phyloP scores from a whole-genome alignment of 1,284 basidiomycete genomes.

The Neolentinus lepideus region DNA sequence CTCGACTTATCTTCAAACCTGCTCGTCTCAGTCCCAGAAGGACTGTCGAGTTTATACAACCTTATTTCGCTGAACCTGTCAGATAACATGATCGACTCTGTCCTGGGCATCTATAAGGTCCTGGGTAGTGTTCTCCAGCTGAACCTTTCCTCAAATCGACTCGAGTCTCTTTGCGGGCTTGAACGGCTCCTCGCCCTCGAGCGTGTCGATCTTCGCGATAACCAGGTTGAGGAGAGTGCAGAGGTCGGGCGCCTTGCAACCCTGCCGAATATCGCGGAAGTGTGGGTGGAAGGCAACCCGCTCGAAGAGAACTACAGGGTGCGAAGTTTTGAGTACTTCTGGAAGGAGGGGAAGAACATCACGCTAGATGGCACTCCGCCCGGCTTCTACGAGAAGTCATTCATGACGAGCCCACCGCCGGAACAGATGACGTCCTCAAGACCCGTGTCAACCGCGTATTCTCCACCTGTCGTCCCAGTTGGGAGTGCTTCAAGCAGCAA shows the following conservation, averaged over 20 bases:
- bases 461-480: slow-evolving; percentile 57
- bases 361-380: slow-evolving; percentile 70
- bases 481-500: slow-evolving; percentile 18
- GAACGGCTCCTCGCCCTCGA: slow-evolving; percentile 82
- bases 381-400: slow-evolving; percentile 72
- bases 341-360: slow-evolving; percentile 70
- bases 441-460: slow-evolving; percentile 36
- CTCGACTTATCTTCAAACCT: slow-evolving; percentile 90
- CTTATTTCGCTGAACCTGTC: slow-evolving; percentile 85
- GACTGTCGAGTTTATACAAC: slow-evolving; percentile 67
- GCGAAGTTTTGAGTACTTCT: slow-evolving; percentile 78
- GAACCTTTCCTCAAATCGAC: slow-evolving; percentile 80
- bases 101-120: slow-evolving; percentile 79
- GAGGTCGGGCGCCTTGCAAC: slow-evolving; percentile 84
- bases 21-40: slow-evolving; percentile 77
- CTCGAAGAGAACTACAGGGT: slow-evolving; percentile 74
- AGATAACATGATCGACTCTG: slow-evolving; percentile 95
- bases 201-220: slow-evolving; percentile 82
- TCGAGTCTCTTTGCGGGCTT: slow-evolving; percentile 90
- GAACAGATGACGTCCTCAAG: slow-evolving; percentile 47
- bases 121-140: slow-evolving; percentile 74
- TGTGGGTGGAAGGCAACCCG: slow-evolving; percentile 81
- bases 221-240: slow-evolving; percentile 74
- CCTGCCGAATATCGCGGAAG: slow-evolving; percentile 68
- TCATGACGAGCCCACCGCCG: slow-evolving; percentile 38